Base-by-base conservation (phyloP, 495 filamentous ascomycete genomes). In the Penicillium parvum region DNA sequence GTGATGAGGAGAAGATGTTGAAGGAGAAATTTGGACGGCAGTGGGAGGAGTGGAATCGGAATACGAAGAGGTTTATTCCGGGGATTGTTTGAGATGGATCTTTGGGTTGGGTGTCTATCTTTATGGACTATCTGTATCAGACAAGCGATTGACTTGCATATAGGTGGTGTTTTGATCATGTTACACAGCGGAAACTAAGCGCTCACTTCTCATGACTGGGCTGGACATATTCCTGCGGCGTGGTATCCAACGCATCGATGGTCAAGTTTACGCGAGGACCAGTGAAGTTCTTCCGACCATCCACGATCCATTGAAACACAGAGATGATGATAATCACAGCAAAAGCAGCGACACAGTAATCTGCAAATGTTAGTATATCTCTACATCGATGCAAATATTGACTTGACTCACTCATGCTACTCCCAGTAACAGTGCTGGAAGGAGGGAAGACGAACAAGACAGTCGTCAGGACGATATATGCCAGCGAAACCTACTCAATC, bases 371-470 rank as follows among this genome's bases (percentile, higher is more conserved):
- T n/a, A n/a, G n/a, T n/a, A n/a, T n/a, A n/a, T n/a, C n/a, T n/a
- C n/a, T n/a, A n/a, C n/a, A n/a, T n/a, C n/a, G n/a, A n/a, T n/a
- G n/a, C n/a, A n/a, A n/a, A n/a, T n/a, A n/a, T n/a, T n/a, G n/a
- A n/a, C n/a, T n/a, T n/a, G n/a, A 56, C 69, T 53, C 66, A 77
- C 73, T 87, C 84, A 88, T 86, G 60, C 79, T 86, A 35, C 69
- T 76, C 3, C 71, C 77, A 0, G 77, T 83, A 0, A 82, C 78
- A 0, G 79, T 82, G 1, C 82, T 50, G 4, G 63, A 71, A 0
- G 85, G 84, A 2, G 85, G 85, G 53, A 89, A 84, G 1, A 86
- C 68, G 44, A 88, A 89, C 0, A 89, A 58, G 1, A 87, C 79
- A 0, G 82, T 86, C 1, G 82, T 86, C 2, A 85, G 56, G n/a